These are phyloP conservation scores for Ascochyta lentis DNA, from an alignment of 2,329 filamentous ascomycete genomes.

Conservation along the genomic window DNA sequence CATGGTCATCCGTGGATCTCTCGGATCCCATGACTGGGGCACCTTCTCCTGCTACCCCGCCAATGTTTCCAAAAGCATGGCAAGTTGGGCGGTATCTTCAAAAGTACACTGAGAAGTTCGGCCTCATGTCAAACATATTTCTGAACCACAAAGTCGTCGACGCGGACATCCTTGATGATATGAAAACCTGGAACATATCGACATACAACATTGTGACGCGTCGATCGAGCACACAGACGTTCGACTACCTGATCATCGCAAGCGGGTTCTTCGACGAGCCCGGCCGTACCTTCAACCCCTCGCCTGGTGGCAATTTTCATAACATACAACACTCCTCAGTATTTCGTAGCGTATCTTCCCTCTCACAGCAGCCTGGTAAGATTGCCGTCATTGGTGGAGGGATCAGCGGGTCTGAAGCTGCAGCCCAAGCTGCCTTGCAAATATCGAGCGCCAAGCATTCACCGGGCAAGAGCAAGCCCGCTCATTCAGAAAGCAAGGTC, in stretches of 20 bases:
- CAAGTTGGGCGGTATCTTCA: slow-evolving; percentile 77
- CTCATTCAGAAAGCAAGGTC: slow-evolving; percentile 58
- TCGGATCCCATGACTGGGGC: slow-evolving; percentile 13
- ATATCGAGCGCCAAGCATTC: slow-evolving; percentile 69
- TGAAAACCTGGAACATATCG: slow-evolving; percentile 30
- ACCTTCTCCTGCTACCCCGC: slow-evolving; percentile 45
- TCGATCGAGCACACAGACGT: slow-evolving; percentile 46
- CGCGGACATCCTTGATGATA: slow-evolving; percentile 25
- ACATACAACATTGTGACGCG: slow-evolving; percentile 23
- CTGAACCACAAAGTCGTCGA: slow-evolving; percentile 52
- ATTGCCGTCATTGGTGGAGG: slow-evolving; percentile 80
- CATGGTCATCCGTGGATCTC: slow-evolving; percentile 65
- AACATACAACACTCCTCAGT: slow-evolving; percentile 39
- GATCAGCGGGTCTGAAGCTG: slow-evolving; percentile 82
- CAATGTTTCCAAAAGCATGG: slow-evolving; percentile 77
- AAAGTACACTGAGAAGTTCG: slow-evolving; percentile 67
- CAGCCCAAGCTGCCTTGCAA: slow-evolving; percentile 73
- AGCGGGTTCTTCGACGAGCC: slow-evolving; percentile 73
- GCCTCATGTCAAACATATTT: slow-evolving; percentile 58
- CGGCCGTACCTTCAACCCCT: slow-evolving; percentile 22
- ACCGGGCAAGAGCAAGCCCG: slow-evolving; percentile 44
- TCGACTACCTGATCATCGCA: slow-evolving; percentile 75
- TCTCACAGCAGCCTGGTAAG: slow-evolving; percentile 55
- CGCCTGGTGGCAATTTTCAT: not conserved
- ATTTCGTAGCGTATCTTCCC: slow-evolving; percentile 32